phyloP scores from a whole-genome alignment of 305 asterid genomes.

The Rubia balearica region DNA sequence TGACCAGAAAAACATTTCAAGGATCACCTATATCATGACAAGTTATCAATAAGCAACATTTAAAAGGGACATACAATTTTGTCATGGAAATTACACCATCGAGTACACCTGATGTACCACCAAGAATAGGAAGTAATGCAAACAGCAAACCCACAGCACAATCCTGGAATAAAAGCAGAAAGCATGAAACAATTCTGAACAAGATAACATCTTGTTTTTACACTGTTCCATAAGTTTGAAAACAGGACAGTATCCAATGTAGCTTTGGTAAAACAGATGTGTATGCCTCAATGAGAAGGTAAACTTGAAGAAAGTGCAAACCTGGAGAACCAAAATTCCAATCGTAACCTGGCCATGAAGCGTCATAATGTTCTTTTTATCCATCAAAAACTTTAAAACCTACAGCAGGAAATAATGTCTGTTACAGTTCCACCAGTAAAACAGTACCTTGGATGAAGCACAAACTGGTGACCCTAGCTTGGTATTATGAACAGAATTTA shows the following conservation, averaged over 20 bases:
- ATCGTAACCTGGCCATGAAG: slow-evolving; percentile 74
- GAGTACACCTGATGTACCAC: slow-evolving; percentile 74
- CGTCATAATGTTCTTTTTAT: slow-evolving; percentile 51
- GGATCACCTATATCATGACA: not conserved
- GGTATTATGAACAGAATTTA: not conserved
- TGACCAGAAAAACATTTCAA: not conserved
- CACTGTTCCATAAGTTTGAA: not conserved
- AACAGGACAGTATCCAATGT: slow-evolving; percentile 3
- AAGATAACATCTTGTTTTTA: not conserved
- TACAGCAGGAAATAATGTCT: slow-evolving; percentile 14
- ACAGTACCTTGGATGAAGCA: not conserved
- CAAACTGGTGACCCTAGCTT: slow-evolving; percentile 2
- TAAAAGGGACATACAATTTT: slow-evolving; percentile 44
- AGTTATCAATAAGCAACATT: not conserved
- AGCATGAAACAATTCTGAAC: slow-evolving; percentile 3
- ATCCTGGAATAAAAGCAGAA: slow-evolving; percentile 44
- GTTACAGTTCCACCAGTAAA: not conserved
- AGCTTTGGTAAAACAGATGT: not conserved
- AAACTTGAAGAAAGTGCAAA: slow-evolving; percentile 22
- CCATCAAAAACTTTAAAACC: slow-evolving; percentile 85
- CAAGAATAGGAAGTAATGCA: slow-evolving; percentile 81
- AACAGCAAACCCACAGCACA: slow-evolving; percentile 79
- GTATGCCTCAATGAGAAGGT: slow-evolving; percentile 6
- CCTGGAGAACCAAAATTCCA: slow-evolving; percentile 80
- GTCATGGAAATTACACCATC: slow-evolving; percentile 65